Evolutionary conservation across 495 filamentous ascomycete species (phyloP).

Genomic region (Xylaria intraflava): DNA sequence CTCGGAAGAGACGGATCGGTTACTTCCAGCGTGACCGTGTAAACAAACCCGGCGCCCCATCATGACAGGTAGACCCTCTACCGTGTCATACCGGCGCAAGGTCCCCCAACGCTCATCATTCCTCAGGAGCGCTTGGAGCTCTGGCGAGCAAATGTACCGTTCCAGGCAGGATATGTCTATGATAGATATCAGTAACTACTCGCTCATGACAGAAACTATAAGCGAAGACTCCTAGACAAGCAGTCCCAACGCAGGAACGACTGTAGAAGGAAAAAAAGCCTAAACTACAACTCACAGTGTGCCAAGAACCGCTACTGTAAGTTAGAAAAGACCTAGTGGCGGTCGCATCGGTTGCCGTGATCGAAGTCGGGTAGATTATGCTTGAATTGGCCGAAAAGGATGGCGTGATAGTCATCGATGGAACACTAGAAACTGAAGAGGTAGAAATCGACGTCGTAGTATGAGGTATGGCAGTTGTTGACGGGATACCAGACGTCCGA

Average conservation of each 20-base stretch:
- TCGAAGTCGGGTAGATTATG: constrained; percentile 1
- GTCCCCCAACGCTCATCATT: neutral
- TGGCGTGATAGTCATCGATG: constrained; percentile 8
- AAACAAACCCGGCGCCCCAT: neutral
- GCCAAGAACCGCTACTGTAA: constrained; percentile 32
- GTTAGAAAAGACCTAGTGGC: constrained; percentile 7
- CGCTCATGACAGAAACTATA: neutral
- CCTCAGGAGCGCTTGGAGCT: constrained; percentile 8
- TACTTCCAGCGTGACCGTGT: neutral
- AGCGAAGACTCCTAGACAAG: neutral
- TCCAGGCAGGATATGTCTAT: constrained; percentile 33
- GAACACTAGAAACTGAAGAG: neutral
- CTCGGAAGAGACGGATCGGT: neutral
- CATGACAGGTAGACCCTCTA: neutral
- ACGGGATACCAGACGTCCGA: neutral
- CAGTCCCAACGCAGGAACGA: neutral
- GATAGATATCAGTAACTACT: neutral
- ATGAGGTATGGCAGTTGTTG: neutral
- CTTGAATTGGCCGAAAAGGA: constrained; percentile 7
- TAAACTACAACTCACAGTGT: constrained; percentile 18
- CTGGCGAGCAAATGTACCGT: constrained; percentile 23
- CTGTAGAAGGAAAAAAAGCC: neutral
- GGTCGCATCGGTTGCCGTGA: neutral
- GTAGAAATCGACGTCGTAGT: neutral
- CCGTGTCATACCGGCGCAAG: neutral